Base-by-base conservation (phyloP, 495 filamentous ascomycete genomes). In the Chaetomium fimeti region DNA sequence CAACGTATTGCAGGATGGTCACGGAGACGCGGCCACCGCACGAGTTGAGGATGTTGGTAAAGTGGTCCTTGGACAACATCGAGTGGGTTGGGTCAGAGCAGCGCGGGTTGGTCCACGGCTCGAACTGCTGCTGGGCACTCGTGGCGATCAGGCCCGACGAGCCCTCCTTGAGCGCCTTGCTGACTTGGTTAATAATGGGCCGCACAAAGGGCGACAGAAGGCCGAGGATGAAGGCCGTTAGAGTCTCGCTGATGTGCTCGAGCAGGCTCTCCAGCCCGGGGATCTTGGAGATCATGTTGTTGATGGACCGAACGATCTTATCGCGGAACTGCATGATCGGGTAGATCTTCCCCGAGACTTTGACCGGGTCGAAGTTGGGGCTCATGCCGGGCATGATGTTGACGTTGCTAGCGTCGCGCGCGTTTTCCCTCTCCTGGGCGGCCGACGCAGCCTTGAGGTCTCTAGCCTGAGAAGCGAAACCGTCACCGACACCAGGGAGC, bases 61-160 rank as follows among this genome's bases (percentile, higher is more conserved):
- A 98, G 73, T 98, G 94, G 69, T 98, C 94, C 77, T 98, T 97
- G 62, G 91, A 93, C 7, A 98, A 84, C 77, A 98, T 85, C 13
- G 90, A 94, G 79, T 97, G 94, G 4, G 94, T 98, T 8, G 94
- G 94, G 74, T 98, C 89, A 16, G 90, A 89, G 80, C 90, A 94
- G 55, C 83, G 79, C 7, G 90, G 85, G 74, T 97, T 88, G 8
- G 86, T 90, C 94, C 94, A 97, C 12, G 91, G 90, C 71, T 93
- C 92, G 64, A 88, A 91, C 77, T 98, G 94, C 69, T 92, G 89
- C 40, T 89, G 85, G 18, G 89, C 91, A 53, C 89, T 91, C 27
- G 92, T 84, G 66, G 84, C 85, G 54, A 98, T 87, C 52, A 98
- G 87, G 5, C 85, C 80, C 0, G 89, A 85, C 24, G 92, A 96